These are phyloP conservation scores for Kentomonas sorsogonicus DNA, from an alignment of 208 protist species.

Conservation along the genomic window DNA sequence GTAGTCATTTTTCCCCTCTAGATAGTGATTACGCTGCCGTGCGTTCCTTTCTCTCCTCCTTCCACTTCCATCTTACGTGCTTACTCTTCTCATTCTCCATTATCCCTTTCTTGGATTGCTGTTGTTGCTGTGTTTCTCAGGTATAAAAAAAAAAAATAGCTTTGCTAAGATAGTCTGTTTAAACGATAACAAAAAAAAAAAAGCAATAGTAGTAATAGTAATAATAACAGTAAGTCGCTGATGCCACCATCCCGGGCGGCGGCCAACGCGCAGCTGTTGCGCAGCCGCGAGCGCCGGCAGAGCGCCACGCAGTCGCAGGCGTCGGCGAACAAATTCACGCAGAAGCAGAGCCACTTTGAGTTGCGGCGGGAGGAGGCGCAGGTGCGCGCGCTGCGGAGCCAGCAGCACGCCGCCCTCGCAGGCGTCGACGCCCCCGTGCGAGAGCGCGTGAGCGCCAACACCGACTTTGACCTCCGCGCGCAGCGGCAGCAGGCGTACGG, in stretches of 20 bases:
- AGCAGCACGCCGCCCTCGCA: conserved; percentile 4
- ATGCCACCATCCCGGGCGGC: conserved; percentile 37
- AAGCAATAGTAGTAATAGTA: neutral
- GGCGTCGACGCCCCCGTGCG: neutral
- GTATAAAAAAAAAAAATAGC: no score
- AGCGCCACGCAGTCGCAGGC: conserved; percentile 30
- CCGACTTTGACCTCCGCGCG: neutral
- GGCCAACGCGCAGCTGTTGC: conserved; percentile 46
- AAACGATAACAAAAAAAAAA: no score
- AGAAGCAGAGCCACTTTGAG: conserved; percentile 76
- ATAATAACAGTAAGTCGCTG: neutral
- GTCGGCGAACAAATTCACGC: conserved; percentile 48
- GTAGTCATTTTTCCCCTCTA: no score
- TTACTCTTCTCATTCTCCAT: no score
- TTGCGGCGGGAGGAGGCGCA: conserved; percentile 67
- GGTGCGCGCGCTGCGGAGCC: conserved; percentile 21
- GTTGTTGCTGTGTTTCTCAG: no score
- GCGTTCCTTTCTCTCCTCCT: no score
- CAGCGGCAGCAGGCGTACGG: neutral
- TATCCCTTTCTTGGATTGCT: no score
- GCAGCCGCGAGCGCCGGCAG: conserved; percentile 38
- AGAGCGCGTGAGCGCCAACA: neutral
- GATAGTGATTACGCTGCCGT: no score
- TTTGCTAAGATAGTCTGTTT: no score
- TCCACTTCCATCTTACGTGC: no score